A percentile compares a stretch with the other conserved stretches of the same genome.
Evolutionary conservation across 2,329 filamentous ascomycete species (phyloP).

Genomic region (Colletotrichum orbiculare): DNA sequence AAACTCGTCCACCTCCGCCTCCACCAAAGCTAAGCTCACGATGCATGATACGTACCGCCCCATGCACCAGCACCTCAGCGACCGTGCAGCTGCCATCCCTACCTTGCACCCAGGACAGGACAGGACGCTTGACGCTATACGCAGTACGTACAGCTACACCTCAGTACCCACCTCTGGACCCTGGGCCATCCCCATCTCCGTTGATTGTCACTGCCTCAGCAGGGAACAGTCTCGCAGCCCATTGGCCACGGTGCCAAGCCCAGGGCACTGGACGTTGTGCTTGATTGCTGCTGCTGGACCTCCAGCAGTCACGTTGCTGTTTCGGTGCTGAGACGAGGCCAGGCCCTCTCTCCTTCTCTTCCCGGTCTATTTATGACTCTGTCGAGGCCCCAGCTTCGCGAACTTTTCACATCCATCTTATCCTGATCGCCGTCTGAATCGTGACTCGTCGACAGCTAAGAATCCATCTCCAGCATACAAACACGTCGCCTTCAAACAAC

Average conservation of each 20-base stretch:
- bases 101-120: neutral
- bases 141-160: neutral
- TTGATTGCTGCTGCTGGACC: slow-evolving; percentile 6
- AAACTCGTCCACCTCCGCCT: too few relatives aligned
- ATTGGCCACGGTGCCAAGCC: slow-evolving; percentile 15
- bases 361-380: slow-evolving; percentile 29
- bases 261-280: neutral
- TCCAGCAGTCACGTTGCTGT: neutral
- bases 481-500: neutral
- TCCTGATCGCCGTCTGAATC: neutral
- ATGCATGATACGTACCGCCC: slow-evolving; percentile 13
- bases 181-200: neutral
- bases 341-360: slow-evolving; percentile 8
- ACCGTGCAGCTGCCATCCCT: slow-evolving; percentile 29
- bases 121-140: too few relatives aligned
- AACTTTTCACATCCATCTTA: neutral
- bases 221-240: slow-evolving; percentile 3
- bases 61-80: slow-evolving; percentile 1
- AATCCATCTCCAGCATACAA: neutral
- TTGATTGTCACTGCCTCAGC: slow-evolving; percentile 34
- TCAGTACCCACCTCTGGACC: slow-evolving; percentile 3
- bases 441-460: neutral
- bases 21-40: slow-evolving; percentile 14
- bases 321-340: slow-evolving; percentile 31
- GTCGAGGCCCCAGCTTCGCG: slow-evolving; percentile 18